Conservation (phyloP, 805 yeast species). For the Hanseniaspora valbyensis region DNA sequence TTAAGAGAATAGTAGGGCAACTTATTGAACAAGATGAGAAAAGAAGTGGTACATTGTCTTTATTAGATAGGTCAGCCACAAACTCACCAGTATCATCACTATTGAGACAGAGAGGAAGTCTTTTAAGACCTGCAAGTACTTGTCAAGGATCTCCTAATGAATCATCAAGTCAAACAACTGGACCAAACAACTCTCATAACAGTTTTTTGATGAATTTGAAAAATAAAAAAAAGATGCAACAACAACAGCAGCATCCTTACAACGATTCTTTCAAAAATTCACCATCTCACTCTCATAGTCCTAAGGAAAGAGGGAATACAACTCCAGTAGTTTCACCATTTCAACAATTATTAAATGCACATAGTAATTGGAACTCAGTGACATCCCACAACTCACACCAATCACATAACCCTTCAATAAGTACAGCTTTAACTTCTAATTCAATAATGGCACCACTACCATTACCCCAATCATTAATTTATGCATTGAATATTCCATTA, state of each 20-base stretch:
- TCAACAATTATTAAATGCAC: slow-evolving; percentile 8
- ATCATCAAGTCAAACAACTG: neutral
- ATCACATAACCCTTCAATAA: neutral
- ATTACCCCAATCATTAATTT: neutral
- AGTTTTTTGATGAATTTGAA: slow-evolving; percentile 9
- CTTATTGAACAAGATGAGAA: neutral
- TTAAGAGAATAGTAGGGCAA: neutral
- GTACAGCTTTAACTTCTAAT: neutral
- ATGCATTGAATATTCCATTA: slow-evolving; percentile 6
- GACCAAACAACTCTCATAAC: slow-evolving; percentile 3
- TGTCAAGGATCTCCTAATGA: neutral
- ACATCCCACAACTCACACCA: slow-evolving; percentile 6
- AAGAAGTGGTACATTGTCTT: neutral
- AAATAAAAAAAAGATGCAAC: neutral
- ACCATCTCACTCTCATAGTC: neutral
- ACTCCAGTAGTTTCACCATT: neutral
- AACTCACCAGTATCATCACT: neutral
- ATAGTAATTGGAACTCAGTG: slow-evolving; percentile 10
- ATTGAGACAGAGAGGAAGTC: neutral
- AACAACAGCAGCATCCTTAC: too few relatives aligned
- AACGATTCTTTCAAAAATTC: neutral
- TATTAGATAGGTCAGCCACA: neutral
- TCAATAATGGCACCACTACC: too few relatives aligned
- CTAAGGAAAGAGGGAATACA: neutral
- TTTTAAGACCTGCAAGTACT: neutral